Percentiles rank a stretch among this genome's conserved stretches.
Evolutionary conservation across 2,329 filamentous ascomycete genomes (phyloP).

Genomic region (Colletotrichum salicis): DNA sequence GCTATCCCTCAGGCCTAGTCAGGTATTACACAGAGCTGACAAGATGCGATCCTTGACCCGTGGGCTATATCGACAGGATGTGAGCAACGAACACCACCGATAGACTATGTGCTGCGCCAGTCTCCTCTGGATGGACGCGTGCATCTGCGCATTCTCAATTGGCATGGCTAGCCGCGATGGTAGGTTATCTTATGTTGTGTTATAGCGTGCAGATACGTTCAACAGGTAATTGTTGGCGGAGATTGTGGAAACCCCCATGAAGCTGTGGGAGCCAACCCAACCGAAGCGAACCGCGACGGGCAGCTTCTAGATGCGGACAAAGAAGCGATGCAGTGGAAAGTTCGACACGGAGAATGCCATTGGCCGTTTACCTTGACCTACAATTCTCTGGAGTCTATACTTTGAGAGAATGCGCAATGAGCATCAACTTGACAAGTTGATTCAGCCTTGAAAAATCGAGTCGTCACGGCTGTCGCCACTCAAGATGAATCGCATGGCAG

Average conservation of each 20-base stretch:
- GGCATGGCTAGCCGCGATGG: not conserved
- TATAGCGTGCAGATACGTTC: too few species aligned
- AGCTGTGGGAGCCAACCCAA: too few species aligned
- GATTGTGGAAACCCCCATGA: too few species aligned
- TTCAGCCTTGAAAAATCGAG: not conserved
- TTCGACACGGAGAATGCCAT: not conserved
- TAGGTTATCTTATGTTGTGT: not conserved
- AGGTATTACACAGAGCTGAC: too few species aligned
- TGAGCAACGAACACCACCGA: not conserved
- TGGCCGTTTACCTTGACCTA: not conserved
- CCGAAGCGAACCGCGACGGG: not conserved
- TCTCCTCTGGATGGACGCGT: not conserved
- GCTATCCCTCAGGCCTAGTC: too few species aligned
- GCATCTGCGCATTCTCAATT: too few species aligned
- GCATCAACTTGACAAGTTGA: not conserved
- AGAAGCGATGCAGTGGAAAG: slow-evolving; percentile 9
- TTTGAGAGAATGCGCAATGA: not conserved
- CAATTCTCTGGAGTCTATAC: too few species aligned
- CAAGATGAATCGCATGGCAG: slow-evolving; percentile 7
- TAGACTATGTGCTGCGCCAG: not conserved
- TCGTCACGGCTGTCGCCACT: not conserved
- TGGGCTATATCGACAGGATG: not conserved
- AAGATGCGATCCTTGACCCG: not conserved
- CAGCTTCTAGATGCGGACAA: slow-evolving; percentile 22
- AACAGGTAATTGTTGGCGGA: too few species aligned